Evolutionary conservation across 768 basidiomycete species (phyloP).

Genomic region (Lyophyllum decastes): DNA sequence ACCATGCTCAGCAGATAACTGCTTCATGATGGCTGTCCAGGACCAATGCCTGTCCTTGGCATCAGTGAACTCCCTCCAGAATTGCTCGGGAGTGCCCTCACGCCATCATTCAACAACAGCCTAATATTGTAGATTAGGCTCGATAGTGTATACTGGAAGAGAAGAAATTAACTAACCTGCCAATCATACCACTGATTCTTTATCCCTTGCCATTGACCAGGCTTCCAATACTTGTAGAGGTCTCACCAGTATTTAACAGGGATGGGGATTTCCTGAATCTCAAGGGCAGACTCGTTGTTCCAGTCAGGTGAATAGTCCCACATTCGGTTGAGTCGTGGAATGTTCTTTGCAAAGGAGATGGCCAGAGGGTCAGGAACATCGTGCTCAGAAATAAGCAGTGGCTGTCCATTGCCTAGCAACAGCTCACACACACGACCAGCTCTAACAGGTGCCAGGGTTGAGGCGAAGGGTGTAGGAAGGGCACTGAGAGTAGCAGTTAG

Average conservation of each 20-base stretch:
- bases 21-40: background rate
- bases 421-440: background rate
- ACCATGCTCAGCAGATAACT: background rate
- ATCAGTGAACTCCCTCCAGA: constrained; percentile 16
- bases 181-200: constrained; percentile 25
- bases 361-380: too few species aligned
- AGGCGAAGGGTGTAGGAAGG: background rate
- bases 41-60: constrained; percentile 1
- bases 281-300: constrained; percentile 18
- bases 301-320: constrained; percentile 11
- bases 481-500: background rate
- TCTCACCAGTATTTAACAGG: constrained; percentile 22
- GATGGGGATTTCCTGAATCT: constrained; percentile 20
- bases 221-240: constrained; percentile 22
- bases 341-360: constrained; percentile 1
- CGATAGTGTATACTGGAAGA: background rate
- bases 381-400: constrained; percentile 11
- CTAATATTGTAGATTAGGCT: background rate
- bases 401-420: background rate
- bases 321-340: constrained; percentile 12
- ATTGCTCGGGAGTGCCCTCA: constrained; percentile 10
- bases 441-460: background rate
- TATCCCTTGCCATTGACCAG: constrained; percentile 22
- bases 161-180: constrained; percentile 15
- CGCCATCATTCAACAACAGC: constrained; percentile 18